Evolutionary conservation across 169 alveolate species (phyloP).

Genomic region (Miamiensis avidus): DNA sequence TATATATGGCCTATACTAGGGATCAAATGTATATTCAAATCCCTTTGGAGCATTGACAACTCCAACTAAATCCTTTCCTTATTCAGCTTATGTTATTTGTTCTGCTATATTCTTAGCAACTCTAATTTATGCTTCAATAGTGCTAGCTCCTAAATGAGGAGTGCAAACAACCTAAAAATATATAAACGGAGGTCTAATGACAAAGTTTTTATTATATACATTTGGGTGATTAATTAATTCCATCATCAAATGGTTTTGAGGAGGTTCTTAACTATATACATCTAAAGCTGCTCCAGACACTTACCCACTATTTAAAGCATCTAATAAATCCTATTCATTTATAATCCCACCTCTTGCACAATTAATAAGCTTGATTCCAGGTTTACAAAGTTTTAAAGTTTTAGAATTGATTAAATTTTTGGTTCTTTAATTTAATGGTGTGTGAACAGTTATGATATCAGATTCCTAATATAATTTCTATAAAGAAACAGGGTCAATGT

Average conservation of each 20-base stretch:
- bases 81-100: background rate
- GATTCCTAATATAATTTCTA: background rate
- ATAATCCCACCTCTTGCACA: background rate
- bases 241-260: background rate
- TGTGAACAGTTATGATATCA: background rate
- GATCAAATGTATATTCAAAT: background rate
- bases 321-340: background rate
- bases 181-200: no score
- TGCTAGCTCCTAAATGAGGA: background rate
- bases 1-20: background rate
- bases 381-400: background rate
- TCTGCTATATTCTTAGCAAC: background rate
- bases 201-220: no score
- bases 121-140: background rate
- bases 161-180: background rate
- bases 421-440: background rate
- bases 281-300: background rate
- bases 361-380: background rate
- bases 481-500: background rate
- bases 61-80: background rate
- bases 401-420: background rate
- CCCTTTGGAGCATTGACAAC: background rate
- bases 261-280: background rate
- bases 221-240: background rate
- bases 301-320: background rate